Conservation (phyloP, 2,329 filamentous ascomycete species). For the Nemania serpens region DNA sequence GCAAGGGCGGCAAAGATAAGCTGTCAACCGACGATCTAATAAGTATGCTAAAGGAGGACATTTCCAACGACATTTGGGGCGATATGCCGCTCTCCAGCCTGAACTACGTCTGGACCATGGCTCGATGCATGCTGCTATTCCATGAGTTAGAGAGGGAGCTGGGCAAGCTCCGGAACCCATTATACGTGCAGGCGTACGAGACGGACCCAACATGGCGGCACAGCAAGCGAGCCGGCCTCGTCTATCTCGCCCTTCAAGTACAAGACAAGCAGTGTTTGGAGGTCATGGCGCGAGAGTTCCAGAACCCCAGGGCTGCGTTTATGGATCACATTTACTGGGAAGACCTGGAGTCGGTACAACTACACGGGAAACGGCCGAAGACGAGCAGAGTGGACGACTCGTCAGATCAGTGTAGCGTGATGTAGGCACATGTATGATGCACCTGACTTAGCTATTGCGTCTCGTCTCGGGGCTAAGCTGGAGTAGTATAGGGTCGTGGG, state of each 20-base stretch:
- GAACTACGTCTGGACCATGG: conserved; percentile 43
- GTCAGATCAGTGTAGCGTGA: conserved; percentile 8
- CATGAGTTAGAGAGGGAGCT: conserved; percentile 39
- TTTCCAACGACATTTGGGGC: conserved; percentile 40
- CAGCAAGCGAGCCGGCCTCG: conserved; percentile 36
- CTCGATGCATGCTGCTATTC: conserved; percentile 35
- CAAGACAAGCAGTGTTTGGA: conserved; percentile 41
- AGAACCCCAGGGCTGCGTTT: conserved; percentile 35
- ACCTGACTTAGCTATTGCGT: too few relatives aligned
- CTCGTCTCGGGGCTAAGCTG: too few relatives aligned
- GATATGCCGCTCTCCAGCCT: conserved; percentile 37
- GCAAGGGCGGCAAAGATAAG: conserved; percentile 8
- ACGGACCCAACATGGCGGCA: conserved; percentile 11
- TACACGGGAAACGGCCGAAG: not conserved
- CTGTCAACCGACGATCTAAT: conserved; percentile 27
- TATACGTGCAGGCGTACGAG: conserved; percentile 41
- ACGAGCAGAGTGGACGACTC: not conserved
- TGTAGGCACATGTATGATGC: too few relatives aligned
- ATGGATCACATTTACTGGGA: conserved; percentile 44
- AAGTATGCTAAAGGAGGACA: conserved; percentile 34
- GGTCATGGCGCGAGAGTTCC: conserved; percentile 39
- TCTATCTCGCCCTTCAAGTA: conserved; percentile 30
- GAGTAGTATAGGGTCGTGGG: too few relatives aligned
- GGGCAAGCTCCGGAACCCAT: conserved; percentile 32
- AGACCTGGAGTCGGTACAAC: conserved; percentile 31